Percentiles rank a stretch among this genome's conserved stretches.
Evolutionary conservation across 768 basidiomycete genomes (phyloP).

Genomic region (Trametopsis cervina): DNA sequence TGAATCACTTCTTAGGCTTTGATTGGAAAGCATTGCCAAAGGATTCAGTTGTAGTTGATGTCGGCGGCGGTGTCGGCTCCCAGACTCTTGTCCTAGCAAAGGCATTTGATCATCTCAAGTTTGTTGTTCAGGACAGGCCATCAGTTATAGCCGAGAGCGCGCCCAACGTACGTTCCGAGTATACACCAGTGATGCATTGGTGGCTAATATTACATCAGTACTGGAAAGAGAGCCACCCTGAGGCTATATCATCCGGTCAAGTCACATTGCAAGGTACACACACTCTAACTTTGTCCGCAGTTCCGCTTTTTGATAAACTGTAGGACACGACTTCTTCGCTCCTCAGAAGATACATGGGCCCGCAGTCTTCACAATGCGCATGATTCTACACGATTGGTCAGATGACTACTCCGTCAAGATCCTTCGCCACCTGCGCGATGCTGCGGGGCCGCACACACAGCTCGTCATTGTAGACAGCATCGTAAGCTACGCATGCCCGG

Average conservation of each 20-base stretch:
- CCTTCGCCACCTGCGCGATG: constrained; percentile 18
- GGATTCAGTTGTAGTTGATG: constrained; percentile 16
- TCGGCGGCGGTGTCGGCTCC: constrained; percentile 18
- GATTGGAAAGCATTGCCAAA: constrained; percentile 15
- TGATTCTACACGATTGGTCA: constrained; percentile 28
- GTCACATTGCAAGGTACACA: constrained; percentile 4
- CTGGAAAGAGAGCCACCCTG: constrained; percentile 1
- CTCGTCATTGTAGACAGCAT: constrained; percentile 22
- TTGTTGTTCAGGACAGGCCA: constrained; percentile 17
- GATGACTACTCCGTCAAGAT: constrained; percentile 25
- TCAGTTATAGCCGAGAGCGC: constrained; percentile 1
- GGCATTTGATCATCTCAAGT: constrained; percentile 7
- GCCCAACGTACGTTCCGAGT: background rate
- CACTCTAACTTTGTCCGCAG: too few relatives aligned
- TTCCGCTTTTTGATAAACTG: background rate
- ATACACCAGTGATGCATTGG: too few relatives aligned
- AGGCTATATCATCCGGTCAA: constrained; percentile 1
- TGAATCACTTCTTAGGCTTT: constrained; percentile 16
- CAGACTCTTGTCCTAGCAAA: constrained; percentile 10
- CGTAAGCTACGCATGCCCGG: constrained; percentile 19
- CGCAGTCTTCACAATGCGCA: constrained; percentile 22
- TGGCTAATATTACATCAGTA: constrained; percentile 1
- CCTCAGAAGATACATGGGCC: constrained; percentile 23
- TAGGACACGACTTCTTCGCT: constrained; percentile 22
- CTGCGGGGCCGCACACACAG: constrained; percentile 19